Evolutionary conservation across 495 filamentous ascomycete genomes (phyloP), one percentile per base, ranked within the genome.

Genomic region (Hypoxylon lenormandii): DNA sequence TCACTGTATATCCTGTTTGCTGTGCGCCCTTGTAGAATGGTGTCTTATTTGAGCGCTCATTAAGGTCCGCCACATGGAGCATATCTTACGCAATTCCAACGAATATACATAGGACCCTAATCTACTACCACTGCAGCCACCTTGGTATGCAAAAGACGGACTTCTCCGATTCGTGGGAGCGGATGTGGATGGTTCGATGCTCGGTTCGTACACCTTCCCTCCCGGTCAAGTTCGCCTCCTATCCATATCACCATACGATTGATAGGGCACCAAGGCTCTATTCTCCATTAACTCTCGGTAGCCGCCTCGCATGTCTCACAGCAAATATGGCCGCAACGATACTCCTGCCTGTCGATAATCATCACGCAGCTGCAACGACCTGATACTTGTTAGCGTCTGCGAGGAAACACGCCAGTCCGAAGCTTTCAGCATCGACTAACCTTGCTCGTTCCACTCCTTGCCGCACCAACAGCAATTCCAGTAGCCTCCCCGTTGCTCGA

Each of bases 381-480:
- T 53, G 52, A 22, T n/a, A 18, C 10, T 28, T 19, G 53, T 64
- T 22, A 64, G 59, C 59, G 30, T 28, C 33, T 16, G 47, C 28
- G 13, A 40, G 42, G 15, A 12, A 43, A 3, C 36, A 30, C 46
- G n/a, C n/a, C n/a, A 45, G 38, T 22, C 23, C 15, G 0, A 4
- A 16, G 45, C 15, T 3, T 43, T 18, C 12, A 16, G 33, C n/a
- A 21, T 23, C n/a, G 11, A 60, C 71, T 45, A n/a, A 71, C 71
- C 73, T 67, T 67, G 64, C 12, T 66, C 69, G 51, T 81, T 81
- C 75, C 75, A 76, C 37, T 75, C 72, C 42, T 81, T 79, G 15
- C 78, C 79, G 28, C 78, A 80, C 78, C 76, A 80, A 53, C 78
- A 81, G 61, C 78, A 81, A 63, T 77, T 80, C 78, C 79, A 81